Base-by-base conservation (phyloP, 140 eudicot species). In the Anethum foeniculum region DNA sequence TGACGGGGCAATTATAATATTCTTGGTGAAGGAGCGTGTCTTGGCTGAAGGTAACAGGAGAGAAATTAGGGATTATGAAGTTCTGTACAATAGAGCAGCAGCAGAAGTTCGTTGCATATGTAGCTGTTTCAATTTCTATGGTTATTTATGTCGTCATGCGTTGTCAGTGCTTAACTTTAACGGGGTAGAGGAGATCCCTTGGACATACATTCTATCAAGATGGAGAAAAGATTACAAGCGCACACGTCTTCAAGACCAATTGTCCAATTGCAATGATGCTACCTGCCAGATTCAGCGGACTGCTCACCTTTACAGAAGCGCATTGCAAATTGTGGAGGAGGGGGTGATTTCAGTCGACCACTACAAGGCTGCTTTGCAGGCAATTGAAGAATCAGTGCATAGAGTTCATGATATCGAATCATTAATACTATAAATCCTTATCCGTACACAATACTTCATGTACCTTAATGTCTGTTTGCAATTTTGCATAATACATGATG, bases 101-200 rank as follows among this genome's bases (percentile, higher is more conserved):
- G 85, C 89, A 25, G 98, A 93, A 81, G 97, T 93, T 43, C 89
- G 93, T 39, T 93, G 98, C 86, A 93, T 93, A 18, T 93, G 98
- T 85, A 90, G 96, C 83, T 93, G 97, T 82, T 93, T 90, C 77
- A 93, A 93, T 88, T 91, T 93, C 82, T 86, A 91, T 46, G 97
- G 98, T 6, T 91, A 90, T 82, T 77, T 93, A 58, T 93, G 98
- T 64, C 82, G 98, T 60, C 98, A 91, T 81, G 97, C 97, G 0
- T 82, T 93, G 76, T 88, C 93, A 19, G 98, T 93, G 82, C 93
- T 93, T 49, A 91, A 93, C 75, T 91, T 88, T 81, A 93, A 91
- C 6, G 98, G 93, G 80, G 92, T 93, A 0, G 98, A 93, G 67
- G 93, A 90, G 89, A 87, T 93, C 14, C 98, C 96, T 19, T 69